phyloP scores from a whole-genome alignment of 1,139 yeast species.

The Sugiyamaella pinicola region DNA sequence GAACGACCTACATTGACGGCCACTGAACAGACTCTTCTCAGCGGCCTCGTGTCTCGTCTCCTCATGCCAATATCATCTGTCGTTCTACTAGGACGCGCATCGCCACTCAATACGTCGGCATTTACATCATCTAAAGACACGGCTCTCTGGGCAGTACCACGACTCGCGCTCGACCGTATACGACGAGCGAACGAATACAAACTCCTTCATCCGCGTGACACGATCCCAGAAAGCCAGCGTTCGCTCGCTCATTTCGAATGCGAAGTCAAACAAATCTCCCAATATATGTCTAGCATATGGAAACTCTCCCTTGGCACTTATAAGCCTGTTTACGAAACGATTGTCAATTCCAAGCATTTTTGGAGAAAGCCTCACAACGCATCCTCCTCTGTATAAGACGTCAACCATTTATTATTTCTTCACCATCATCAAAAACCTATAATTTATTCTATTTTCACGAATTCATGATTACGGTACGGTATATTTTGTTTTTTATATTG shows the following conservation, averaged over 20 bases:
- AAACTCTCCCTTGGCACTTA: conserved; percentile 29
- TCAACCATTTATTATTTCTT: background rate
- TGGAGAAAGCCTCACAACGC: conserved; percentile 20
- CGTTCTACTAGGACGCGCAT: conserved; percentile 1
- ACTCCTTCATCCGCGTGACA: conserved; percentile 21
- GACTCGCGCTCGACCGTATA: conserved; percentile 31
- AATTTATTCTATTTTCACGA: conserved; percentile 12
- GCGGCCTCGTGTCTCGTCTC: conserved; percentile 26
- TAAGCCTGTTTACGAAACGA: conserved; percentile 31
- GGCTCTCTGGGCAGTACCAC: conserved; percentile 26
- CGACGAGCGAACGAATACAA: conserved; percentile 27
- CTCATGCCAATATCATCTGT: conserved; percentile 15
- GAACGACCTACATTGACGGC: conserved; percentile 31
- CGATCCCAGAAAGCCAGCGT: conserved; percentile 7
- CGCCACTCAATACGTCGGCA: background rate
- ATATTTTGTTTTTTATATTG: background rate
- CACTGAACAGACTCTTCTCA: conserved; percentile 27
- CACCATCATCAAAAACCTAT: background rate
- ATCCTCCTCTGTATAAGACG: background rate
- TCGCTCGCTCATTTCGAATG: conserved; percentile 26
- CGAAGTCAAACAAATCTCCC: conserved; percentile 28
- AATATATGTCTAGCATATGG: conserved; percentile 30
- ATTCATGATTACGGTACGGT: conserved; percentile 9
- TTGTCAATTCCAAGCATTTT: conserved; percentile 24
- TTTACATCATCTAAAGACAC: conserved; percentile 13